Percentiles rank a stretch among this genome's conserved stretches.
Conservation (phyloP, 2,329 filamentous ascomycete species). For the Fusarium nisikadoi region DNA sequence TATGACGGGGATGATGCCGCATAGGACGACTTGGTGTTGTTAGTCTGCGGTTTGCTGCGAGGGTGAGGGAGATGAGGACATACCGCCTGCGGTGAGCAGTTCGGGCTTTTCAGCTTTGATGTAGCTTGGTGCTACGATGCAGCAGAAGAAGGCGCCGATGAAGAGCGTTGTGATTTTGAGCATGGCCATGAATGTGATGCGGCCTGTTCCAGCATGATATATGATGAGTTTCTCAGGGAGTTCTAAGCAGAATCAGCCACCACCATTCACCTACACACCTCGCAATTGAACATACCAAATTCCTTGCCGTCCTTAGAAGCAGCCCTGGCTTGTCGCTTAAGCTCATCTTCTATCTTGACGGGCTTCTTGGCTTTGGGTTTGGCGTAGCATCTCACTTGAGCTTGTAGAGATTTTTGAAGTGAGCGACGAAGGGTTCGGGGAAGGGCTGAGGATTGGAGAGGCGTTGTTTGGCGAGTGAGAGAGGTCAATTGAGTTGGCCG, state of each 20-base stretch:
- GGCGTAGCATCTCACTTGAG: conserved; percentile 43
- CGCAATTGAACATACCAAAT: conserved; percentile 17
- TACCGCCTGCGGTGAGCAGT: conserved; percentile 52
- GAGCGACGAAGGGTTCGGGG: conserved; percentile 31
- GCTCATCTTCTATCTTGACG: conserved; percentile 40
- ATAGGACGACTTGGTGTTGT: conserved; percentile 64
- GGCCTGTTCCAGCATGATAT: conserved; percentile 77
- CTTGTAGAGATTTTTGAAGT: conserved; percentile 41
- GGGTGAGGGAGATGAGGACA: conserved; percentile 30
- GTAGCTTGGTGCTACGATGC: conserved; percentile 71
- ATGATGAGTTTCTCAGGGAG: conserved; percentile 72
- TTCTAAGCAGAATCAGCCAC: conserved; percentile 46
- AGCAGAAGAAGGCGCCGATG: conserved; percentile 72
- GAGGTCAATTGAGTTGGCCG: conserved; percentile 26
- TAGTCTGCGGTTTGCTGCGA: background rate
- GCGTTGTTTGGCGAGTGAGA: background rate
- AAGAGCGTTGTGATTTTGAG: conserved; percentile 78
- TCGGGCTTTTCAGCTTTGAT: conserved; percentile 53
- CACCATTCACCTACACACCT: too few species aligned
- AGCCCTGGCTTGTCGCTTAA: conserved; percentile 43
- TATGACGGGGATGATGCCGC: conserved; percentile 71
- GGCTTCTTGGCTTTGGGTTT: conserved; percentile 27
- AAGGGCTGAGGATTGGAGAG: conserved; percentile 2
- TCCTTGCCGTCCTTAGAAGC: conserved; percentile 36
- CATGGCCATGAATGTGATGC: conserved; percentile 74